A percentile compares a stretch with the other conserved stretches of the same genome.
Evolutionary conservation across 140 eudicot genomes (phyloP).

Genomic region (Ambrosia hybrid): DNA sequence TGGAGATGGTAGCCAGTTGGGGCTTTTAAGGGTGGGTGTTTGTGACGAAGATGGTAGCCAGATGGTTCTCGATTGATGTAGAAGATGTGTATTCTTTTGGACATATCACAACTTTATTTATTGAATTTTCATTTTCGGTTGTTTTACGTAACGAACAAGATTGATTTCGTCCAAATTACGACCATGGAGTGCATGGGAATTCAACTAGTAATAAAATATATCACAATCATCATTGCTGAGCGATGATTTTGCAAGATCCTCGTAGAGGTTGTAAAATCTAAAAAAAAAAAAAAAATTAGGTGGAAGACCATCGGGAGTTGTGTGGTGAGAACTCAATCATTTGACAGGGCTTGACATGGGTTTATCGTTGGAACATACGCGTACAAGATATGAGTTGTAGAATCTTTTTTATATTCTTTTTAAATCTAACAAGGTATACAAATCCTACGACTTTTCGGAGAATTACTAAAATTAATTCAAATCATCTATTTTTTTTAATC

Average conservation of each 20-base stretch:
- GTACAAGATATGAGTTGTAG: slow-evolving; percentile 1
- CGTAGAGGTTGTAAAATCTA: neutral
- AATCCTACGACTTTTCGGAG: neutral
- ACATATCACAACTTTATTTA: no score
- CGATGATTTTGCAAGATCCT: no score
- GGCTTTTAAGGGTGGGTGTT: no score
- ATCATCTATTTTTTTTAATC: neutral
- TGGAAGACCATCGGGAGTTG: neutral
- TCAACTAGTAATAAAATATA: no score
- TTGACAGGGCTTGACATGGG: slow-evolving; percentile 39
- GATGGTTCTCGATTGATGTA: no score
- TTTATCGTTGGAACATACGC: neutral
- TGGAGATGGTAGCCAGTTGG: no score
- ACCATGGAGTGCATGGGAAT: no score
- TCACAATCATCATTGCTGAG: neutral
- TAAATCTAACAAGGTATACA: slow-evolving; percentile 2
- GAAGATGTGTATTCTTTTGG: no score
- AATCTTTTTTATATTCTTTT: neutral
- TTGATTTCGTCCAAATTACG: no score
- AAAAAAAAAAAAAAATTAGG: neutral
- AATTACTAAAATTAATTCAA: neutral
- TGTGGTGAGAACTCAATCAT: slow-evolving; percentile 28
- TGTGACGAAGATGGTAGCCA: no score
- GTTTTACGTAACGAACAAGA: no score
- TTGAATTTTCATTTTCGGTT: no score